Conservation (phyloP, 2,329 filamentous ascomycete genomes). For the Aspergillus sp. region DNA sequence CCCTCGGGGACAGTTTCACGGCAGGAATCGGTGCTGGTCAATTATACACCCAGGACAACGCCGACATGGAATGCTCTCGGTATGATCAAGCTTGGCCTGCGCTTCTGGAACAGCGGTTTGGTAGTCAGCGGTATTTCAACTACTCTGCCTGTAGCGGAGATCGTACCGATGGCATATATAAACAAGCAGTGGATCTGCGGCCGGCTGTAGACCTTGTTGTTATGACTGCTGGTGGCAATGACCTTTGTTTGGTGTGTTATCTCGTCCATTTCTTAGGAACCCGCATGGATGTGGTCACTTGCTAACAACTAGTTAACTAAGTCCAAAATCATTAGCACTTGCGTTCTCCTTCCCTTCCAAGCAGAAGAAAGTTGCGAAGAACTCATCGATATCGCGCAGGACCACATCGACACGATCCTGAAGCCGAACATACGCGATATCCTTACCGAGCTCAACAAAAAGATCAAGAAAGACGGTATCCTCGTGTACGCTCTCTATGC, state of each 20-base stretch:
- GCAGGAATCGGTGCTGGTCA: constrained; percentile 37
- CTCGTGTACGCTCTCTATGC: constrained; percentile 8
- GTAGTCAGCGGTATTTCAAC: neutral
- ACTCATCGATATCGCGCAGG: neutral
- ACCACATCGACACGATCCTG: neutral
- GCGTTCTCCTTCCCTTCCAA: constrained; percentile 18
- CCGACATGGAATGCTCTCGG: constrained; percentile 25
- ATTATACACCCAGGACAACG: constrained; percentile 21
- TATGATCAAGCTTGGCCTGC: constrained; percentile 12
- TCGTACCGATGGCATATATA: neutral
- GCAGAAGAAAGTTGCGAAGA: constrained; percentile 14
- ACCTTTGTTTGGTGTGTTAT: constrained; percentile 33
- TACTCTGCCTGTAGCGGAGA: constrained; percentile 11
- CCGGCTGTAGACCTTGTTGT: constrained; percentile 37
- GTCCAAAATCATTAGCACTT: constrained; percentile 19
- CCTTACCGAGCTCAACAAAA: neutral
- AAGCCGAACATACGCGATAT: neutral
- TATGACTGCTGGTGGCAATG: constrained; percentile 41
- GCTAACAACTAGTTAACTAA: neutral
- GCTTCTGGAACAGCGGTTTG: neutral
- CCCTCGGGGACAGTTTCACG: constrained; percentile 42
- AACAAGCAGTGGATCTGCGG: constrained; percentile 21
- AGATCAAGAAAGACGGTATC: constrained; percentile 1
- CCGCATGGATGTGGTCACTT: neutral
- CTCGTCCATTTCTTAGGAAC: neutral